A percentile compares a stretch with the other conserved stretches of the same genome.
Evolutionary conservation across 148 eudicot genomes (phyloP).

Genomic region (Camellia japonica): DNA sequence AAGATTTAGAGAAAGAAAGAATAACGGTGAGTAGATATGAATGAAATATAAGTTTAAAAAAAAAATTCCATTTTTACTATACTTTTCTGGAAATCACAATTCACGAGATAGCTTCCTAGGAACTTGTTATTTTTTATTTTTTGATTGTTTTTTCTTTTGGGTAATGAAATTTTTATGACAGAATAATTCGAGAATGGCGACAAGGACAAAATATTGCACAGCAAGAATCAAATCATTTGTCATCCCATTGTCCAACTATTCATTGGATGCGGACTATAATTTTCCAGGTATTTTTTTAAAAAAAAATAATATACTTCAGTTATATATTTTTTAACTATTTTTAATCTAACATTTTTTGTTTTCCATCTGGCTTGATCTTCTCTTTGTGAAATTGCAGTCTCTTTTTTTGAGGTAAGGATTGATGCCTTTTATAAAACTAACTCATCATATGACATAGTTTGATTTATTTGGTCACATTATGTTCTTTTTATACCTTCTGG

Average conservation of each 20-base stretch:
- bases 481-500: too few relatives aligned
- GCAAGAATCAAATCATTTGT: slow-evolving; percentile 82
- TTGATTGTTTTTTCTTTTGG: too few relatives aligned
- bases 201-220: slow-evolving; percentile 82
- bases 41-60: too few relatives aligned
- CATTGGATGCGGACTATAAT: slow-evolving; percentile 55
- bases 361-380: slow-evolving; percentile 11
- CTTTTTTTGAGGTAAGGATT: slow-evolving; percentile 86
- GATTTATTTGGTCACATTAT: too few relatives aligned
- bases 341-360: background rate
- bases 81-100: too few relatives aligned
- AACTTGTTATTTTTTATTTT: too few relatives aligned
- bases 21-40: too few relatives aligned
- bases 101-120: too few relatives aligned
- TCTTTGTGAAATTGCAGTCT: slow-evolving; percentile 53
- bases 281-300: slow-evolving; percentile 52
- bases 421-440: background rate
- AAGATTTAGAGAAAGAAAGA: too few relatives aligned
- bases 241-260: slow-evolving; percentile 70
- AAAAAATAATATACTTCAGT: background rate
- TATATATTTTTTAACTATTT: background rate
- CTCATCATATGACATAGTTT: too few relatives aligned
- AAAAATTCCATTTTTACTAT: too few relatives aligned
- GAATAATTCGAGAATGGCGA: slow-evolving; percentile 82
- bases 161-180: slow-evolving; percentile 22